Percentiles rank a stretch among this genome's conserved stretches.
phyloP scores from a whole-genome alignment of 176 grass and related monocot genomes.

The Otatea glauca region DNA sequence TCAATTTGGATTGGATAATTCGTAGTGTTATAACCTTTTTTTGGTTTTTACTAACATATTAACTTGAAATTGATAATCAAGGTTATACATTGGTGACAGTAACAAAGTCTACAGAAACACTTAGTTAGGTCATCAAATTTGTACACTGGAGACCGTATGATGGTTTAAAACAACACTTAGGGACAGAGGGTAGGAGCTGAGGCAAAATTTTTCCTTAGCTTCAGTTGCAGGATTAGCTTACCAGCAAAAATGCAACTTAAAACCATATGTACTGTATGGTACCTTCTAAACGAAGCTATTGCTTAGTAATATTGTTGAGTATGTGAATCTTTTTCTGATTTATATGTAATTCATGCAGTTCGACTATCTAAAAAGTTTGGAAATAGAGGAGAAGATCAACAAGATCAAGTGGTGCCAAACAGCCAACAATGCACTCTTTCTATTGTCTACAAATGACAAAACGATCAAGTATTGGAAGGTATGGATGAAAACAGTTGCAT shows the following conservation, averaged over 20 bases:
- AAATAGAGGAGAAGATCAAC: slow-evolving; percentile 98
- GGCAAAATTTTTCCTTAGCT: background rate
- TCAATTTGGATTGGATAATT: background rate
- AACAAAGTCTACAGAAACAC: background rate
- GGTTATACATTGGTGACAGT: background rate
- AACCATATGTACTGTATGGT: slow-evolving; percentile 25
- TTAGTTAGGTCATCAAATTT: background rate
- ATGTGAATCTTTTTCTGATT: slow-evolving; percentile 32
- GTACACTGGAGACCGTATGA: background rate
- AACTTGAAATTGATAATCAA: background rate
- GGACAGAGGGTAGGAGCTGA: background rate
- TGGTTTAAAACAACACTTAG: background rate
- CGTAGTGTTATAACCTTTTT: background rate
- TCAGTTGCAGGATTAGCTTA: slow-evolving; percentile 31
- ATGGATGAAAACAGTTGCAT: slow-evolving; percentile 30
- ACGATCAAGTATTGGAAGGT: slow-evolving; percentile 98
- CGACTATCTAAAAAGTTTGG: slow-evolving; percentile 96
- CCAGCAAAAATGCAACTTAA: slow-evolving; percentile 7
- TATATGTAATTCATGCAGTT: slow-evolving; percentile 66
- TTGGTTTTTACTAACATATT: background rate
- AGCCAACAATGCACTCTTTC: slow-evolving; percentile 71
- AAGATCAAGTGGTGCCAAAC: slow-evolving; percentile 90
- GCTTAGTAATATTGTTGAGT: slow-evolving; percentile 4
- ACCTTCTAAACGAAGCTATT: slow-evolving; percentile 30
- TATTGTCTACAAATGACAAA: slow-evolving; percentile 95